phyloP scores from a whole-genome alignment of 345 rosid species.

The Hirschfeldia incana region DNA sequence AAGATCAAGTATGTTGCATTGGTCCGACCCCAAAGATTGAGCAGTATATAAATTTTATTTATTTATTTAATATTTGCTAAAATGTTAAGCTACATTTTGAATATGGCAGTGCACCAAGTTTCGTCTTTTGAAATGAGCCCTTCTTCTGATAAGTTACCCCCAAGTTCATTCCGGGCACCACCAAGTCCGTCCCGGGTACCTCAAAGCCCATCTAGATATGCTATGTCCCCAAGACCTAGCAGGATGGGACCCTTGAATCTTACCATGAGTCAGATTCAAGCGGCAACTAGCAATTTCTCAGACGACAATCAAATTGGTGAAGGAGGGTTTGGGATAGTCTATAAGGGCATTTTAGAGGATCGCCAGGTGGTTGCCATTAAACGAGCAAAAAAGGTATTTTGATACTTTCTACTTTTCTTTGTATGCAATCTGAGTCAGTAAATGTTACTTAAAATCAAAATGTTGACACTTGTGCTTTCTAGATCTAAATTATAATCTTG shows the following conservation, averaged over 20 bases:
- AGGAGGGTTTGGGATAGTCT: constrained; percentile 93
- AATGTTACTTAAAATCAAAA: not conserved
- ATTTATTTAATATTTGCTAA: not conserved
- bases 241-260: constrained; percentile 72
- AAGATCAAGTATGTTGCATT: not conserved
- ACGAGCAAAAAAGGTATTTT: constrained; percentile 87
- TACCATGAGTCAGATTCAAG: constrained; percentile 51
- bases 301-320: constrained; percentile 66
- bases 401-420: not conserved
- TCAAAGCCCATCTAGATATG: constrained; percentile 82
- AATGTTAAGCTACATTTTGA: not conserved
- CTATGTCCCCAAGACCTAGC: constrained; percentile 68
- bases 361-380: constrained; percentile 86
- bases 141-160: constrained; percentile 58
- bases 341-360: constrained; percentile 67
- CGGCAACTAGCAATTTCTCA: constrained; percentile 79
- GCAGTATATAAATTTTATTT: not conserved
- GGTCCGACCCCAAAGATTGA: too few species aligned
- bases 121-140: constrained; percentile 56
- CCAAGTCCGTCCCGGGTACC: constrained; percentile 77
- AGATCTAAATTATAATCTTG: constrained; percentile 5
- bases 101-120: constrained; percentile 58
- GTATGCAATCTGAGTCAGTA: not conserved
- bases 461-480: not conserved
- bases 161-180: constrained; percentile 36